phyloP scores from a whole-genome alignment of 495 filamentous ascomycete genomes.

The Corynascus novoguineensis region DNA sequence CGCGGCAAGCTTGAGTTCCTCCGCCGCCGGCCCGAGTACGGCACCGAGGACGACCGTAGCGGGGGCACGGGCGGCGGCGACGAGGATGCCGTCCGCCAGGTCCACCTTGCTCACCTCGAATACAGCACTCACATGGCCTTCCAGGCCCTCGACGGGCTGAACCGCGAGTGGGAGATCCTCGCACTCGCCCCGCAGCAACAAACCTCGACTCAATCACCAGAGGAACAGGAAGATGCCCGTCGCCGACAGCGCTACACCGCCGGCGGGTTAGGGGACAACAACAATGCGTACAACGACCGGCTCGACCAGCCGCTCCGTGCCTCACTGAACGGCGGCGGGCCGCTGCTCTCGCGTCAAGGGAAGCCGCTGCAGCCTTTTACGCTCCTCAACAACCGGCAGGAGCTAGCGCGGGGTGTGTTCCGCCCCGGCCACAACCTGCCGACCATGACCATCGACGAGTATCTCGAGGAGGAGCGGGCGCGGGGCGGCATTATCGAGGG shows the following conservation, averaged over 20 bases:
- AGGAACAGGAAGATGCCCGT: constrained; percentile 44
- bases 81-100: constrained; percentile 69
- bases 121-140: constrained; percentile 75
- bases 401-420: constrained; percentile 79
- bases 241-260: constrained; percentile 31
- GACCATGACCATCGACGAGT: constrained; percentile 97
- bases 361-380: constrained; percentile 92
- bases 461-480: constrained; percentile 82
- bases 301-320: constrained; percentile 56
- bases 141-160: constrained; percentile 74
- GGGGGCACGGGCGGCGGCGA: constrained; percentile 60
- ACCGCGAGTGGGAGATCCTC: constrained; percentile 77
- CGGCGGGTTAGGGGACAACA: constrained; percentile 24
- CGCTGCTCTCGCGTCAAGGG: constrained; percentile 72
- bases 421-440: constrained; percentile 85
- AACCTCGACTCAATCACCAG: neutral
- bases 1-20: constrained; percentile 68
- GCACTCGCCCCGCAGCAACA: constrained; percentile 53
- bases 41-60: constrained; percentile 50
- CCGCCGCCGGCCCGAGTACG: constrained; percentile 39
- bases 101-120: constrained; percentile 69
- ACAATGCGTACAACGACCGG: constrained; percentile 63
- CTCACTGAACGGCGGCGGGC: constrained; percentile 49
- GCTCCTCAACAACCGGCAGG: constrained; percentile 68
- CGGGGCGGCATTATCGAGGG: constrained; percentile 89